Conservation (phyloP, 345 rosid genomes). For the Melastoma malabathricum region DNA sequence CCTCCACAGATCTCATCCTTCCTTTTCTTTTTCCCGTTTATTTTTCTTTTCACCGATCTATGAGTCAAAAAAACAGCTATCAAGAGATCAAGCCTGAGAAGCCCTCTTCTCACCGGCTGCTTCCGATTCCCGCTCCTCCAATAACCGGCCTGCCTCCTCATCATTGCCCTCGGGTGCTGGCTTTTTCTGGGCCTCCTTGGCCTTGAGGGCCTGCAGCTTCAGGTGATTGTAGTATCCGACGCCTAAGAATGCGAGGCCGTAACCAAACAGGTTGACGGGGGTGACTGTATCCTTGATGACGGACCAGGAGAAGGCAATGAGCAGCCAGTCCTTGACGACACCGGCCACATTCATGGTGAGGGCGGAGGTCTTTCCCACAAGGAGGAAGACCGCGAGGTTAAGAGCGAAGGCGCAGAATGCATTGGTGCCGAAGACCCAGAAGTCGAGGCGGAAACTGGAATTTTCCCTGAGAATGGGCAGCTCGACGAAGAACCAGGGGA, state of each 20-base stretch:
- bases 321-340: slow-evolving; percentile 93
- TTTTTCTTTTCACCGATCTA: no score
- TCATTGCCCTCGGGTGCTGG: slow-evolving; percentile 25
- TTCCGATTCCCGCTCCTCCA: slow-evolving; percentile 69
- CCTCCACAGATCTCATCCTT: no score
- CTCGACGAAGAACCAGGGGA: slow-evolving; percentile 88
- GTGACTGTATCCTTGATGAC: slow-evolving; percentile 95
- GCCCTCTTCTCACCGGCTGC: slow-evolving; percentile 41
- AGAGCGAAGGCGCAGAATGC: slow-evolving; percentile 73
- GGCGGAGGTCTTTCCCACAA: slow-evolving; percentile 94
- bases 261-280: slow-evolving; percentile 71
- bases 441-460: slow-evolving; percentile 83
- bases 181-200: slow-evolving; percentile 70
- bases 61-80: no score
- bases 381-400: slow-evolving; percentile 88
- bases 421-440: slow-evolving; percentile 71
- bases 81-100: slow-evolving; percentile 28
- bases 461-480: slow-evolving; percentile 47
- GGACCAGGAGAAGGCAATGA: slow-evolving; percentile 98
- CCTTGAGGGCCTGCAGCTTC: slow-evolving; percentile 83
- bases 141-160: slow-evolving; percentile 69
- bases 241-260: slow-evolving; percentile 82
- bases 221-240: slow-evolving; percentile 89
- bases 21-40: no score
- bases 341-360: slow-evolving; percentile 98